Base-by-base conservation (phyloP, 768 basidiomycete genomes). In the Pisolithus albus region DNA sequence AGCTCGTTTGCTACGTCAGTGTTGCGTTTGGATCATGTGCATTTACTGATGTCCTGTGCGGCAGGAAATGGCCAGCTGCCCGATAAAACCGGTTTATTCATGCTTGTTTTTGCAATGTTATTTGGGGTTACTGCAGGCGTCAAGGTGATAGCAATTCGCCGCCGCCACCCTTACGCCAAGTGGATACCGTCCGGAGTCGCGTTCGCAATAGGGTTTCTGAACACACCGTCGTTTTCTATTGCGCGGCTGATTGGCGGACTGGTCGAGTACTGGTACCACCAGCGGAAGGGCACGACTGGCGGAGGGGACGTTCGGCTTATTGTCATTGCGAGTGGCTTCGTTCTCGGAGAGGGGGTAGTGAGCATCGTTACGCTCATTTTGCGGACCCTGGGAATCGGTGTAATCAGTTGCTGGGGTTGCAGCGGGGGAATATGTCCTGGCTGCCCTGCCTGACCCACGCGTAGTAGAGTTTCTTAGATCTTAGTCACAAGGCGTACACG, bases 201-300 rank as follows among this genome's bases (percentile, higher is more conserved):
- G 1, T 97, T 97, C 63, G 92, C 92, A 5, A 89, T 96, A 52
- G 92, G 95, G 0, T 96, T 98, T 68, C 73, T 98, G 61, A 98
- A 98, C 63, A 92, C 93, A 0, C 95, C 95, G 3, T 88, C 87
- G 4, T 98, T 97, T 72, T 90, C 92, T 6, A 77, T 97, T 52
- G 92, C 95, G 1, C 82, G 95, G 47, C 74, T 97, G 28, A 75
- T 95, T 50, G 95, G 95, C 36, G 95, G 95, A 3, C 64, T 88
- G 55, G 68, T 89, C 56, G 92, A 95, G 59, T 81, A 85, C 59
- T 63, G 80, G 24, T 91, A 84, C 60, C 77, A 81, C 54, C 77
- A 70, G 23, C 70, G 73, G 36, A 69, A 73, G 60, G 72, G 75
- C 23, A 79, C 74, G 54, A 58, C 63, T 15, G 76, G 79, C 53